phyloP scores from a whole-genome alignment of 148 eudicot genomes.

The Dysphania ambrosioides region DNA sequence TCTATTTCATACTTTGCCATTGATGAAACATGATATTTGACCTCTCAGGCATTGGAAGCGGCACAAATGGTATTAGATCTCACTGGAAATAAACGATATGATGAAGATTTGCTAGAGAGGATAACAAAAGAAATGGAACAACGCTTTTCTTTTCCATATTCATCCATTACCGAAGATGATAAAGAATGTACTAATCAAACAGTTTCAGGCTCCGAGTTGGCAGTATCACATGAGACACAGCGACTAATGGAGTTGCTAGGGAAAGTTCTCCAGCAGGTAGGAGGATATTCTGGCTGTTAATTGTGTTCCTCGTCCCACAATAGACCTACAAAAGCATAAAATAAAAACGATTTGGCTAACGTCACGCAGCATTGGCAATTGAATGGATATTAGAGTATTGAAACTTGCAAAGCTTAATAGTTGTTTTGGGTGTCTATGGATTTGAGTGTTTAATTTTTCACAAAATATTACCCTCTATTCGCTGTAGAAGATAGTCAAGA shows the following conservation, averaged over 20 bases:
- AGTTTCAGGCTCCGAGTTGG: slow-evolving; percentile 28
- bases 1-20: background rate
- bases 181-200: slow-evolving; percentile 21
- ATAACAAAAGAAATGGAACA: slow-evolving; percentile 67
- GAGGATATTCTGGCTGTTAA: background rate
- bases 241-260: slow-evolving; percentile 70
- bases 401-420: background rate
- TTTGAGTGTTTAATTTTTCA: background rate
- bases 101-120: slow-evolving; percentile 60
- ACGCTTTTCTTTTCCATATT: slow-evolving; percentile 30
- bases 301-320: background rate
- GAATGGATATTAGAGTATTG: background rate
- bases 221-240: slow-evolving; percentile 47
- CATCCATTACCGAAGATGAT: slow-evolving; percentile 20
- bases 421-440: no score
- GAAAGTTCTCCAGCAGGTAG: slow-evolving; percentile 65
- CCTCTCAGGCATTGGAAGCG: slow-evolving; percentile 74
- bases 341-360: background rate
- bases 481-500: no score
- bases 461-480: no score
- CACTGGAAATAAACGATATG: slow-evolving; percentile 55
- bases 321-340: no score
- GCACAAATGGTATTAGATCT: slow-evolving; percentile 62
- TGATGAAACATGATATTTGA: background rate
- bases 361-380: background rate